These are phyloP conservation scores for Harrya chromipes DNA, from an alignment of 768 basidiomycete genomes.

Conservation along the genomic window DNA sequence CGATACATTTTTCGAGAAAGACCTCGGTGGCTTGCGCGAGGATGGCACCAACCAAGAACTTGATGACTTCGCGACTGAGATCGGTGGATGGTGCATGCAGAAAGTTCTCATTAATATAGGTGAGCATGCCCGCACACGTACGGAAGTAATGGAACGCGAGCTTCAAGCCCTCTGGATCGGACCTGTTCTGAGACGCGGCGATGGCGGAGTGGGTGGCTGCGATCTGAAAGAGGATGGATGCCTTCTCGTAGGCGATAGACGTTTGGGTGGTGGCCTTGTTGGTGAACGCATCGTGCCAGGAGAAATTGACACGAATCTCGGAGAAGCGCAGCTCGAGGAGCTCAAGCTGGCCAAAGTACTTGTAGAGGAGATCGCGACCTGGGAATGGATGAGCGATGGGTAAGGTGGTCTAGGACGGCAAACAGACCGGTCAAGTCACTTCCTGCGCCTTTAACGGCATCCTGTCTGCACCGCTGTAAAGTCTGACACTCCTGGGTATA, in stretches of 20 bases:
- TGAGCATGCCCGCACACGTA: conserved; percentile 92
- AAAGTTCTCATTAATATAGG: conserved; percentile 99
- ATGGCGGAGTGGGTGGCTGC: conserved; percentile 92
- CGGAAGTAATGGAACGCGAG: conserved; percentile 90
- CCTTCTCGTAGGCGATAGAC: conserved; percentile 97
- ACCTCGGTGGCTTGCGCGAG: conserved; percentile 94
- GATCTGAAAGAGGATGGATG: conserved; percentile 95
- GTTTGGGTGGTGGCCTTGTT: conserved; percentile 91
- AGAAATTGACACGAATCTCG: conserved; percentile 93
- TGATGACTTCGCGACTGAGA: conserved; percentile 90
- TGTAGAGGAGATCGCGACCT: conserved; percentile 94
- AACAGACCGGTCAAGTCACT: conserved; percentile 87
- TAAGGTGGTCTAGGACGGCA: background rate
- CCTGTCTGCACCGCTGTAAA: conserved; percentile 89
- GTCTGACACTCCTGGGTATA: conserved; percentile 82
- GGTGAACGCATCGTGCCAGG: conserved; percentile 97
- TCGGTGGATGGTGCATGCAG: conserved; percentile 96
- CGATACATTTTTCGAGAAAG: conserved; percentile 91
- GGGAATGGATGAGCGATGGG: conserved; percentile 4
- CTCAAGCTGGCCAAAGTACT: conserved; percentile 99
- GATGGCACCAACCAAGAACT: conserved; percentile 85
- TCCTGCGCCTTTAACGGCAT: conserved; percentile 94
- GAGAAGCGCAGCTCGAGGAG: conserved; percentile 95
- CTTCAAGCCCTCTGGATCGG: conserved; percentile 89
- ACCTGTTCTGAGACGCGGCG: conserved; percentile 78